Base-by-base conservation (phyloP, 169 alveolate species). In the Cryptosporidium viatorum region DNA sequence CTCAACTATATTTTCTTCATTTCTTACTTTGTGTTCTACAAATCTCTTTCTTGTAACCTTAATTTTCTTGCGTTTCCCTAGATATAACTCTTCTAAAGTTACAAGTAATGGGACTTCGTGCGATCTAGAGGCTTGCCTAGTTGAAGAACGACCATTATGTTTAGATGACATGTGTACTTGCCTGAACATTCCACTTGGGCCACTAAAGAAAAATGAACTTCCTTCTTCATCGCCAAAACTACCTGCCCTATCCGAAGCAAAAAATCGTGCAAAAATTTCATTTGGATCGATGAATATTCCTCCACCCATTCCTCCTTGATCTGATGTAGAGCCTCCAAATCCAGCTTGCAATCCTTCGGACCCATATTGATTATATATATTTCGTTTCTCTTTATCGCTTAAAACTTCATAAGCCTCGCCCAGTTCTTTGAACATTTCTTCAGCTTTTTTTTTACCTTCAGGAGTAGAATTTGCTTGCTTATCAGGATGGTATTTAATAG, bases 401-500 rank as follows among this genome's bases (percentile, higher is more conserved):
- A 93, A 91, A 10, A 85, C 93, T 39, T 86, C 95, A 73, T 91
- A 85, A 18, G 94, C 95, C 60, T 70, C 86, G 23, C 73, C 92
- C 23, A 91, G 70, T 51, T 70, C 94, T 31, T 70, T 62, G 70
- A 73, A 80, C 69, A 52, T 92, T n/a, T 71, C 84, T 9, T 69
- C 89, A 12, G 89, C 89, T 31, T 65, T 80, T 65, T 80, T 80
- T 31, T 65, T 80, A 5, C 58, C 93, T 37, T 85, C 93, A n/a
- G 92, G 95, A 31, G 80, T 84, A 29, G 93, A 93, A 26, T 86
- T 92, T 4, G 87, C 70, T 35, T 94, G 91, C 86, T 95, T 96
- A 80, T 95, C 98, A 12, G 98, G 97, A 92, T 96, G 98, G 93
- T 94, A 93, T 80, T 75, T 92, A 12, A 94, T 86, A 3, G 96